Base-by-base conservation (phyloP, 768 basidiomycete species). In the Sarcodon sp. region DNA sequence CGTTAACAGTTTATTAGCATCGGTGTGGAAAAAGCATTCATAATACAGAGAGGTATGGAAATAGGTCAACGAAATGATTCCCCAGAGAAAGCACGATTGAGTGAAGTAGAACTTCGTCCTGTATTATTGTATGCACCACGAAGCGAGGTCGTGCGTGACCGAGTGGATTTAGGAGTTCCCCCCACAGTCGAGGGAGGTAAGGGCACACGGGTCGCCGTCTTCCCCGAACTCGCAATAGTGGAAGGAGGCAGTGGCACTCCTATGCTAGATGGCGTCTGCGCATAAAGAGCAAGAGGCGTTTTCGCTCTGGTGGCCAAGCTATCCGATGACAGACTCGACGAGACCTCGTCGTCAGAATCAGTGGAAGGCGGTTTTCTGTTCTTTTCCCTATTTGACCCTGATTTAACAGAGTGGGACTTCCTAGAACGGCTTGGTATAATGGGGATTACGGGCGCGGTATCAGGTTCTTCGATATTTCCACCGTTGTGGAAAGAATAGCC, bases 11-110 rank as follows among this genome's bases (percentile, higher is more conserved):
- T 3, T 16, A 44, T 3, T 44, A 32, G 43, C 10, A 10, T 44
- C 11, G 16, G 31, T 7, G 4, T 46, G 49, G 1, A 45, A 48
- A 16, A 38, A 38, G 37, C 37, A 13, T 15, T 35, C n/a, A 35
- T 46, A 27, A 32, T 57, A 53, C 46, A 49, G 50, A 27, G 54
- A 54, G 31, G 13, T 51, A 2, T 11, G 53, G 36, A 27, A 27
- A 27, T 27, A 27, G 21, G 4, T 27, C 21, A 27, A 27, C 21
- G 21, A 27, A 27, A 27, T 27, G 21, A 27, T 27, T 27, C 21
- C 21, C 21, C 21, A 27, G 21, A 27, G 21, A 27, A 27, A 27
- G 21, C 21, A 27, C 21, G 21, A 27, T 27, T 27, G 21, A 3
- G 21, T 27, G 21, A 27, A 27, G 21, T 27, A 27, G 21, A 27